A percentile compares a stretch with the other conserved stretches of the same genome.
Evolutionary conservation across 202 grass and related monocot genomes (phyloP).

Genomic region (Carex arenaria): DNA sequence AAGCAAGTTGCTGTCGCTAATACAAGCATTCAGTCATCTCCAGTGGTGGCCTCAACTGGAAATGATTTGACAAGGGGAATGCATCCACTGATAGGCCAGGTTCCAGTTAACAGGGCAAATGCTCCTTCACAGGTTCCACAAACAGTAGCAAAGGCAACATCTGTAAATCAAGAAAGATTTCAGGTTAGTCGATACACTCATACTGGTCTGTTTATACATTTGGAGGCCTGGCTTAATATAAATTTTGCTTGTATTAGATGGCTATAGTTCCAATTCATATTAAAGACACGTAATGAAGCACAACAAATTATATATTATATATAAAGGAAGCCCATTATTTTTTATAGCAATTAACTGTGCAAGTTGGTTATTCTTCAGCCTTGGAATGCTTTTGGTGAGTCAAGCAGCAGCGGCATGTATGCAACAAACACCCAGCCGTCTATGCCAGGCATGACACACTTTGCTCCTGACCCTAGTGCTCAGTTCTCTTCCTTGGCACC

Average conservation of each 20-base stretch:
- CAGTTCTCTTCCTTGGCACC: not conserved
- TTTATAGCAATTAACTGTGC: slow-evolving; percentile 1
- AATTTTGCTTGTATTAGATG: not conserved
- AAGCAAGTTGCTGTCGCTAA: slow-evolving; percentile 6
- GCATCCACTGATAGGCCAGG: slow-evolving; percentile 1
- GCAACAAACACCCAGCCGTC: slow-evolving; percentile 31
- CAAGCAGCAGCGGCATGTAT: slow-evolving; percentile 43
- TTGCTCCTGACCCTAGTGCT: not conserved
- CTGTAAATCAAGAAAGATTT: slow-evolving; percentile 11
- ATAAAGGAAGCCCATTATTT: not conserved
- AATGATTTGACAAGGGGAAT: slow-evolving; percentile 29
- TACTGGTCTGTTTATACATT: not conserved
- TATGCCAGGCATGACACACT: slow-evolving; percentile 19
- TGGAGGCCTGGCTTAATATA: not conserved
- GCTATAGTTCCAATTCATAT: not conserved
- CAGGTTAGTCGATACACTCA: slow-evolving; percentile 13
- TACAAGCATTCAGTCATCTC: slow-evolving; percentile 27
- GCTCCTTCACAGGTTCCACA: not conserved
- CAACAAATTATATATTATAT: not conserved
- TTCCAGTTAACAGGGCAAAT: slow-evolving; percentile 10
- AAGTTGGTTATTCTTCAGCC: slow-evolving; percentile 40
- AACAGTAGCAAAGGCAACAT: not conserved
- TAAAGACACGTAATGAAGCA: not conserved
- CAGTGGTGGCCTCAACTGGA: slow-evolving; percentile 29
- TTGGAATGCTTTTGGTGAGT: slow-evolving; percentile 80